Conservation (phyloP, 2,329 filamentous ascomycete genomes). For the Ophiostoma sp. region DNA sequence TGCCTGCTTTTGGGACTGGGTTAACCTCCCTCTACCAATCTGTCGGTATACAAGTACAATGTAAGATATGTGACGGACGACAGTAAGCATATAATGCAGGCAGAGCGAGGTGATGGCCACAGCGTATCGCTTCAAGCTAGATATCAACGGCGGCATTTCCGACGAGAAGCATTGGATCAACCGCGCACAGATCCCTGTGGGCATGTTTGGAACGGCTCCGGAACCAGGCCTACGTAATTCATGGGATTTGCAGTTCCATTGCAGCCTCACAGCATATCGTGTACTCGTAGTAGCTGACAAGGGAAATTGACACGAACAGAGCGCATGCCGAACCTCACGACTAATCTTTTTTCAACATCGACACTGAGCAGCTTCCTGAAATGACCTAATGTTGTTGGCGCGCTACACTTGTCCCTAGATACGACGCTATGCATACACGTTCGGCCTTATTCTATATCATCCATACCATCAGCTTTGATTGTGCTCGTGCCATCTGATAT, state of each 20-base stretch:
- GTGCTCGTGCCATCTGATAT: too few species aligned
- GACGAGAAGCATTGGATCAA: neutral
- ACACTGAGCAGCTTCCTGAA: neutral
- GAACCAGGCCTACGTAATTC: slow-evolving; percentile 6
- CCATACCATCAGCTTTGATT: too few species aligned
- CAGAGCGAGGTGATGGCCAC: neutral
- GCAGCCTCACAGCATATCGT: neutral
- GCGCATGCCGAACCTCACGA: too few species aligned
- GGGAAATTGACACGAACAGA: too few species aligned
- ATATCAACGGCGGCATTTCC: neutral
- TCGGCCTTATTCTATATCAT: neutral
- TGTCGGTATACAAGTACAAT: slow-evolving; percentile 2
- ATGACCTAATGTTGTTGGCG: neutral
- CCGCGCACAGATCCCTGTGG: slow-evolving; percentile 3
- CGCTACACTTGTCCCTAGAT: neutral
- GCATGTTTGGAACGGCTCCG: neutral
- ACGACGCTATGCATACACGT: neutral
- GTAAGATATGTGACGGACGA: neutral
- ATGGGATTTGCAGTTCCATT: slow-evolving; percentile 2
- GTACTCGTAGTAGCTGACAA: too few species aligned
- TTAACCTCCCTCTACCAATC: neutral
- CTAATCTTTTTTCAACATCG: neutral
- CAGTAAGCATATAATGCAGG: neutral
- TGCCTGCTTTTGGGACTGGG: neutral
- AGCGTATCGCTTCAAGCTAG: neutral